Conservation (phyloP, 805 yeast genomes). For the Dipodascopsis uninucleata region DNA sequence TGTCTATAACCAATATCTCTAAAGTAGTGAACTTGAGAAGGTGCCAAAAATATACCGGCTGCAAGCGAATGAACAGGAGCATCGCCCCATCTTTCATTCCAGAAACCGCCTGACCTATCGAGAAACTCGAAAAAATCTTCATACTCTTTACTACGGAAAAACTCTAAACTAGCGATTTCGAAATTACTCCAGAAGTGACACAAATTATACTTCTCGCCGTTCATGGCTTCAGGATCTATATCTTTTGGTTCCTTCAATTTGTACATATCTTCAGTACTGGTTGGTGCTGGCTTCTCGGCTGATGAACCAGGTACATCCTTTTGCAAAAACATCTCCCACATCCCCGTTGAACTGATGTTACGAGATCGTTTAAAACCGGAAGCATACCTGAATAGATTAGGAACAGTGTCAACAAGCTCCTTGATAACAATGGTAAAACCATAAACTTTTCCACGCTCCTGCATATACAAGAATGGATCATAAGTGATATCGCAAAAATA, state of each 20-base stretch:
- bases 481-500: slow-evolving; percentile 87
- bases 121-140: slow-evolving; percentile 62
- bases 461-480: slow-evolving; percentile 87
- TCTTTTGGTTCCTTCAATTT: slow-evolving; percentile 15
- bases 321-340: slow-evolving; percentile 66
- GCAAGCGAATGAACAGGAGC: slow-evolving; percentile 93
- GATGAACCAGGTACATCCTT: slow-evolving; percentile 17
- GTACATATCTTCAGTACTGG: slow-evolving; percentile 23
- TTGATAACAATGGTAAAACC: slow-evolving; percentile 79
- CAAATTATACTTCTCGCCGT: slow-evolving; percentile 68
- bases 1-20: slow-evolving; percentile 90
- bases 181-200: slow-evolving; percentile 89
- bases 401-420: slow-evolving; percentile 78
- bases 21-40: slow-evolving; percentile 78
- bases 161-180: slow-evolving; percentile 79
- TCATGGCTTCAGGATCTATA: slow-evolving; percentile 53
- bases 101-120: slow-evolving; percentile 77
- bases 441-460: slow-evolving; percentile 60
- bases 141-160: slow-evolving; percentile 66
- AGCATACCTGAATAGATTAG: slow-evolving; percentile 73
- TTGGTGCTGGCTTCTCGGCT: slow-evolving; percentile 20
- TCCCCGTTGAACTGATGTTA: slow-evolving; percentile 50
- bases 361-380: slow-evolving; percentile 53
- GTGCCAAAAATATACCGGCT: slow-evolving; percentile 65
- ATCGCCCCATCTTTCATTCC: slow-evolving; percentile 94